phyloP scores from a whole-genome alignment of 192 early-diverging fungal species.

The Linnemannia zychae region DNA sequence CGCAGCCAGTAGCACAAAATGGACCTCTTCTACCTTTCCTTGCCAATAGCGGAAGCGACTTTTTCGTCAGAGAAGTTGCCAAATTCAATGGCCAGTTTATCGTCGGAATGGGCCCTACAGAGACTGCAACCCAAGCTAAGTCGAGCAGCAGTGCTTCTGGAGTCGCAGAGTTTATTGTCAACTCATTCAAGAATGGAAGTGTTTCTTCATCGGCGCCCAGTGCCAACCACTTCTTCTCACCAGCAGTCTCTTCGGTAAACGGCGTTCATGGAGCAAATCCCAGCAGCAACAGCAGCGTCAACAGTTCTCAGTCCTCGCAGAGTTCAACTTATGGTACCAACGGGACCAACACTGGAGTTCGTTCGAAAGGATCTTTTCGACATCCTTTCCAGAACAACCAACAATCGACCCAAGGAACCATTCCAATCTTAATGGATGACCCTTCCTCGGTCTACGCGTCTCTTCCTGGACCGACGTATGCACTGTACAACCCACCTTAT shows the following conservation, averaged over 20 bases:
- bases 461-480: slow-evolving; percentile 34
- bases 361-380: slow-evolving; percentile 18
- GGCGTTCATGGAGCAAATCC: not conserved
- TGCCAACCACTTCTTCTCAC: slow-evolving; percentile 29
- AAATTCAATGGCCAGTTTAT: slow-evolving; percentile 49
- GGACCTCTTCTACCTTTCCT: slow-evolving; percentile 8
- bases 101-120: slow-evolving; percentile 38
- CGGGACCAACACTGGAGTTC: not conserved
- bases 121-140: slow-evolving; percentile 19
- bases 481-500: slow-evolving; percentile 45
- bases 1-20: slow-evolving; percentile 27
- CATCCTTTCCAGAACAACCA: slow-evolving; percentile 6
- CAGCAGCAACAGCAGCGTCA: not conserved
- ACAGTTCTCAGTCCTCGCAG: slow-evolving; percentile 10
- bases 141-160: slow-evolving; percentile 19
- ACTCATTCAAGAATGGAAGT: slow-evolving; percentile 43
- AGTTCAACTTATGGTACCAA: not conserved
- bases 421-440: slow-evolving; percentile 24
- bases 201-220: slow-evolving; percentile 24
- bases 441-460: slow-evolving; percentile 41
- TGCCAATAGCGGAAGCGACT: slow-evolving; percentile 43
- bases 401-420: slow-evolving; percentile 1
- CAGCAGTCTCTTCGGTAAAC: not conserved
- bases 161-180: slow-evolving; percentile 45
- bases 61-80: slow-evolving; percentile 45